phyloP scores from a whole-genome alignment of 164 flowering plant genomes.

The Vitis rotundifolia region DNA sequence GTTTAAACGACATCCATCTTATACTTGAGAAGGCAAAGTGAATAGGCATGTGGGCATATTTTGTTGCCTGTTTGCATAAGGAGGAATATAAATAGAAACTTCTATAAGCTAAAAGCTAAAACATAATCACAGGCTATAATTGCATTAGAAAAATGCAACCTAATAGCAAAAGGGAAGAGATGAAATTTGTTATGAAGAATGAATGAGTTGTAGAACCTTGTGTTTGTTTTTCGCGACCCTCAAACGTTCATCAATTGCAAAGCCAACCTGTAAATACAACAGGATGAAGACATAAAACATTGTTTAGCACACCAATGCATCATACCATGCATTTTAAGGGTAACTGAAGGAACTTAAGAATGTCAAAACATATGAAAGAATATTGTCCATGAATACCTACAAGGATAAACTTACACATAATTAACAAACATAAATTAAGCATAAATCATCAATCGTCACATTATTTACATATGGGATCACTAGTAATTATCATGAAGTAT shows the following conservation, averaged over 20 bases:
- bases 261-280: constrained; percentile 58
- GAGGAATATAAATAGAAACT: background rate
- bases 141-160: background rate
- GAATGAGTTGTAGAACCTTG: constrained; percentile 51
- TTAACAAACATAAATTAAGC: no score
- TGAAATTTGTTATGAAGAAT: background rate
- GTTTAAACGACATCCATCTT: no score
- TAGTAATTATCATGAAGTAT: no score
- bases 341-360: no score
- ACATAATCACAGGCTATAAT: background rate
- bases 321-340: background rate
- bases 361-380: no score
- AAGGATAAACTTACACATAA: no score
- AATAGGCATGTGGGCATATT: background rate
- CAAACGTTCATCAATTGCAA: constrained; percentile 85
- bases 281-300: background rate
- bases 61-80: no score
- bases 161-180: background rate
- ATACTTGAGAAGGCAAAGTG: background rate
- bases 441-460: no score
- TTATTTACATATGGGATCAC: no score
- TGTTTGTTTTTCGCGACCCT: constrained; percentile 56
- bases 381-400: no score
- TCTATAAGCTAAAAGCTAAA: background rate
- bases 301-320: background rate